These are phyloP conservation scores for Ophiostoma australiae DNA, from an alignment of 2,329 filamentous ascomycete species.

Conservation along the genomic window DNA sequence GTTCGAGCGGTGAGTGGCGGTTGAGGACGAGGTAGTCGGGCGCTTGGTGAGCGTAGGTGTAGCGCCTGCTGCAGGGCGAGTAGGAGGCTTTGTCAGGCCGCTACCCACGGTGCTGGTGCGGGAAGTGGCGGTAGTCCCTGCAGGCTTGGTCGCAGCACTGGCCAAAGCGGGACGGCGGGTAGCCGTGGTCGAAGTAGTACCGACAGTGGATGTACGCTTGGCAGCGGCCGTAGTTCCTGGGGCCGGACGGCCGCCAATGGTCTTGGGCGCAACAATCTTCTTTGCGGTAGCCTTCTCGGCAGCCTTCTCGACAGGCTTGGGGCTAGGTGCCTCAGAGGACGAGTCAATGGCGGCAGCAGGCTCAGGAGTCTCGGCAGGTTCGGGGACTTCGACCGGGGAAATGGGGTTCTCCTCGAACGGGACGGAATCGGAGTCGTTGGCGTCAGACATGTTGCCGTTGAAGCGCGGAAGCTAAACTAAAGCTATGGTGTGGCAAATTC, in stretches of 20 bases:
- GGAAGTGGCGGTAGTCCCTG: conserved; percentile 29
- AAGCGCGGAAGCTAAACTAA: conserved; percentile 8
- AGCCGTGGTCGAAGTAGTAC: conserved; percentile 20
- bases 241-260: conserved; percentile 18
- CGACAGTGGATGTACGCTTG: conserved; percentile 29
- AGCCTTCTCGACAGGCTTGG: conserved; percentile 26
- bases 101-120: conserved; percentile 31
- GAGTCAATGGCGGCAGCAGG: conserved; percentile 25
- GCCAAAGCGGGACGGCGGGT: conserved; percentile 30
- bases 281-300: conserved; percentile 26
- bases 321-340: conserved; percentile 22
- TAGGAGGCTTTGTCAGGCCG: conserved; percentile 33
- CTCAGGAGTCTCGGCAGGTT: conserved; percentile 22
- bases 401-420: conserved; percentile 31
- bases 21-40: conserved; percentile 33
- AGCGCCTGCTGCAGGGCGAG: conserved; percentile 31
- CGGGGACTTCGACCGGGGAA: conserved; percentile 22
- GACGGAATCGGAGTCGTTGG: conserved; percentile 33
- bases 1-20: conserved; percentile 34
- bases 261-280: conserved; percentile 29
- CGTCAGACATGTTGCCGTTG: conserved; percentile 34
- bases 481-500: conserved; percentile 2
- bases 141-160: conserved; percentile 33
- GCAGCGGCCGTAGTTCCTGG: conserved; percentile 19
- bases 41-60: conserved; percentile 32